These are phyloP conservation scores for Xylariaceae sp. DNA, from an alignment of 2,329 filamentous ascomycete species.

Conservation along the genomic window DNA sequence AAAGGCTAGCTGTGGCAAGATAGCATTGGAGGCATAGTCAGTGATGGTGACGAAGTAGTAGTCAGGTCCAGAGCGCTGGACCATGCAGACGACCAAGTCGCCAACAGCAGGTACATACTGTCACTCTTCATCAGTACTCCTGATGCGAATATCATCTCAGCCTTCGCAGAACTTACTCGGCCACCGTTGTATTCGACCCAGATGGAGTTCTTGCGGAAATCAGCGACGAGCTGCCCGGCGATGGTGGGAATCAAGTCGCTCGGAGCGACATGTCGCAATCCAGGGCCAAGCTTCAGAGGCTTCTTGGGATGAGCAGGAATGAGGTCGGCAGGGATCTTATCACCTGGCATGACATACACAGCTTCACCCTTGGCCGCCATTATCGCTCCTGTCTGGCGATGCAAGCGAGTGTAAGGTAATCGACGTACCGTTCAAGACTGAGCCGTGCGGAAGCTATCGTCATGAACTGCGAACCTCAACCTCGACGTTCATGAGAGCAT, in stretches of 20 bases:
- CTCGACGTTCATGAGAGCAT: too few species aligned
- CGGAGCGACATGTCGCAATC: conserved; percentile 77
- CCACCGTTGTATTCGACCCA: conserved; percentile 71
- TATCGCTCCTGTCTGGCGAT: conserved; percentile 8
- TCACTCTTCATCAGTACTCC: conserved; percentile 25
- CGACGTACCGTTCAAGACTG: too few species aligned
- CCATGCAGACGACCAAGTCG: conserved; percentile 84
- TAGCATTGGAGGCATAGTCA: conserved; percentile 57
- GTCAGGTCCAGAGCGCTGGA: conserved; percentile 72
- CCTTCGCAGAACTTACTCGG: conserved; percentile 47
- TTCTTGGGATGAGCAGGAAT: conserved; percentile 66
- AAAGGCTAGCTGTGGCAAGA: conserved; percentile 86
- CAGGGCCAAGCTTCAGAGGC: conserved; percentile 77
- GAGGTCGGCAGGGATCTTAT: conserved; percentile 60
- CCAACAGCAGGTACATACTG: conserved; percentile 76
- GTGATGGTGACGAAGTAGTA: conserved; percentile 77
- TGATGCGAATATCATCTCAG: conserved; percentile 2
- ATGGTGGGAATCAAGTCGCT: conserved; percentile 66
- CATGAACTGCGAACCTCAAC: too few species aligned
- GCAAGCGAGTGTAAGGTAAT: too few species aligned
- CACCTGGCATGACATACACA: conserved; percentile 77
- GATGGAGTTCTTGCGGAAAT: conserved; percentile 70
- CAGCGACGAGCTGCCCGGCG: conserved; percentile 62
- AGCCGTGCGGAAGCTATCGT: too few species aligned
- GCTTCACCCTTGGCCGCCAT: conserved; percentile 51